phyloP scores from a whole-genome alignment of 106 monocot species.

The Dendrobium catenatum region DNA sequence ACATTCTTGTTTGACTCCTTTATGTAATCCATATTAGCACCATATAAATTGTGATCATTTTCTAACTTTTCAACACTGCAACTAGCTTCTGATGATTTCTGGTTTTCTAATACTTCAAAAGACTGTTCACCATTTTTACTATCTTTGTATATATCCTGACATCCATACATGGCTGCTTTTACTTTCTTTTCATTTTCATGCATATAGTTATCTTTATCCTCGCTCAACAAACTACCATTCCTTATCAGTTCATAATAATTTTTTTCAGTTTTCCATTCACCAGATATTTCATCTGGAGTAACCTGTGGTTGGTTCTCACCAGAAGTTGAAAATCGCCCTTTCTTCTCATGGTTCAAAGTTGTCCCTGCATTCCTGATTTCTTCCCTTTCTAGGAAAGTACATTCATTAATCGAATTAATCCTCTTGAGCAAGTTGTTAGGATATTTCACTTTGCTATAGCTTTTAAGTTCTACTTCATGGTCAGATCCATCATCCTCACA shows the following conservation, averaged over 20 bases:
- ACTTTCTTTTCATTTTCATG: constrained; percentile 22
- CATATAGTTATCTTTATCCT: constrained; percentile 13
- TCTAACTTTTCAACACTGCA: constrained; percentile 7
- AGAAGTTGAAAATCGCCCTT: constrained; percentile 6
- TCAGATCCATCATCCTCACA: constrained; percentile 6
- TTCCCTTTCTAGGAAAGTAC: constrained; percentile 9
- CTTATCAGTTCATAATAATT: constrained; percentile 51
- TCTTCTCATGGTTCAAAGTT: constrained; percentile 12
- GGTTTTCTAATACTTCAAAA: constrained; percentile 18
- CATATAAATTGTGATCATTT: constrained; percentile 11
- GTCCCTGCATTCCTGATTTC: neutral
- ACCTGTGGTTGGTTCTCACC: constrained; percentile 8
- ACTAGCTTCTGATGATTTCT: constrained; percentile 11
- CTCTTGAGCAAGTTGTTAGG: constrained; percentile 11
- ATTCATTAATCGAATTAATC: constrained; percentile 8
- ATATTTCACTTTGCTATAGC: neutral
- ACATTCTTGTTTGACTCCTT: constrained; percentile 17
- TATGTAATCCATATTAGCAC: neutral
- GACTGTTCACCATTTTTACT: constrained; percentile 5
- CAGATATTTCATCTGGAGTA: constrained; percentile 22
- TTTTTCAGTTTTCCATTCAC: constrained; percentile 63
- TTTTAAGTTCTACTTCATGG: neutral
- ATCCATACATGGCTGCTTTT: constrained; percentile 3
- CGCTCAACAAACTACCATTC: constrained; percentile 21
- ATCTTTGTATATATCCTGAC: constrained; percentile 7